Conservation (phyloP, 805 yeast species). For the Lachancea thermotolerans region DNA sequence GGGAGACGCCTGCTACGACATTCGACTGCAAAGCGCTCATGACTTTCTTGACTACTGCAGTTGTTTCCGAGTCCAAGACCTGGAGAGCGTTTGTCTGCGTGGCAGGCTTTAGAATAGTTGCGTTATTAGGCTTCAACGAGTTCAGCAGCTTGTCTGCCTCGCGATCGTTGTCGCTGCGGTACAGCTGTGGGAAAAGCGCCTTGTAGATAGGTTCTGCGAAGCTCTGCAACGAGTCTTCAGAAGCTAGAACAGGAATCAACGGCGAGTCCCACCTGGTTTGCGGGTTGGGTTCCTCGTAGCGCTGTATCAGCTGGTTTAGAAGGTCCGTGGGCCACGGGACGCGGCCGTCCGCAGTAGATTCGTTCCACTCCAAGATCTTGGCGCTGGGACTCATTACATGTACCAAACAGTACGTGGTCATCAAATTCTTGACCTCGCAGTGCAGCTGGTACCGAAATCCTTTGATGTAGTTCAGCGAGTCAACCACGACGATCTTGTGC, state of each 20-base stretch:
- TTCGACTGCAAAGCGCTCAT: constrained; percentile 40
- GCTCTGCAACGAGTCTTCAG: constrained; percentile 40
- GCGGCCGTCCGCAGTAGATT: constrained; percentile 10
- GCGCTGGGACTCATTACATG: constrained; percentile 68
- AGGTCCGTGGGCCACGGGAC: constrained; percentile 60
- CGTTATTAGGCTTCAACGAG: constrained; percentile 73
- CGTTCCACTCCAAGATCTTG: constrained; percentile 59
- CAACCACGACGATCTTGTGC: constrained; percentile 71
- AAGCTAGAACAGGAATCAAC: constrained; percentile 53
- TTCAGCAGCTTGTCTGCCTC: constrained; percentile 38
- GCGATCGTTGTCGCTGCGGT: constrained; percentile 7
- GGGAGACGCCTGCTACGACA: constrained; percentile 36
- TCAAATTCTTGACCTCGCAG: constrained; percentile 83
- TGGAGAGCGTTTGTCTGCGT: constrained; percentile 69
- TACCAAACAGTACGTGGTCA: constrained; percentile 76
- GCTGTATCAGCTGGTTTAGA: constrained; percentile 61
- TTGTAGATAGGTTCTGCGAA: constrained; percentile 60
- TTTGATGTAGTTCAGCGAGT: constrained; percentile 82
- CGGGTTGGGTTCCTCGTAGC: constrained; percentile 91
- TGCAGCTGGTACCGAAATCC: constrained; percentile 92
- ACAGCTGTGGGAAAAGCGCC: constrained; percentile 38
- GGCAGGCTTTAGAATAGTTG: constrained; percentile 78
- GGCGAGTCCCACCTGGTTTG: constrained; percentile 93
- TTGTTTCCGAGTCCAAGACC: constrained; percentile 67
- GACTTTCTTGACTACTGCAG: constrained; percentile 53